Evolutionary conservation across 2,329 filamentous ascomycete species (phyloP).

Genomic region (Xylariales sp.): DNA sequence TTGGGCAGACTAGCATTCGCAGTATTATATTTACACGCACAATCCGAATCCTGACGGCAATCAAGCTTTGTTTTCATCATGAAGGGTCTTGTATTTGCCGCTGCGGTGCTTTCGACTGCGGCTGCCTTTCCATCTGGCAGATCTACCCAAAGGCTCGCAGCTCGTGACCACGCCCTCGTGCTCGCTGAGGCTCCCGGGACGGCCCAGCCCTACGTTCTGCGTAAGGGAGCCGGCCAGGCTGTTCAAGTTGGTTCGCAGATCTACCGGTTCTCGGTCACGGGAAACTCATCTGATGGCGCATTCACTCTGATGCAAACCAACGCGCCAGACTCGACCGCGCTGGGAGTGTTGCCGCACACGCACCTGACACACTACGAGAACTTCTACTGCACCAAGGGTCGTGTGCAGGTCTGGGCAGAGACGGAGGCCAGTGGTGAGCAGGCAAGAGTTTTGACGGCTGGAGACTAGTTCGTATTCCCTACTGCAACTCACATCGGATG

Average conservation of each 20-base stretch:
- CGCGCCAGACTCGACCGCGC: constrained; percentile 26
- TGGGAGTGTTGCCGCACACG: constrained; percentile 38
- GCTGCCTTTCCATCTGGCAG: constrained; percentile 1
- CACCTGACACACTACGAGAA: constrained; percentile 40
- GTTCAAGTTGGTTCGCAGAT: constrained; percentile 28
- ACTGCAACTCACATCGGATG: too few relatives aligned
- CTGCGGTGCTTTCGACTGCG: not conserved
- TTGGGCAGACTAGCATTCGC: too few relatives aligned
- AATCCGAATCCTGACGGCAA: too few relatives aligned
- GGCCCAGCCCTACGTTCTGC: constrained; percentile 29
- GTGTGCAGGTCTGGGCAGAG: constrained; percentile 37
- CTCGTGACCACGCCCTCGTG: not conserved
- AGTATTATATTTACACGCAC: too few relatives aligned
- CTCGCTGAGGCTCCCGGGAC: constrained; percentile 21
- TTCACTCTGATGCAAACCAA: constrained; percentile 41
- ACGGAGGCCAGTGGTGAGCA: constrained; percentile 23
- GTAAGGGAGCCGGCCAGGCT: constrained; percentile 26
- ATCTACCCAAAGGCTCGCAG: not conserved
- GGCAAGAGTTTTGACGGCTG: constrained; percentile 33
- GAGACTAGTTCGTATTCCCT: too few relatives aligned
- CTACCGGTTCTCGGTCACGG: constrained; percentile 31
- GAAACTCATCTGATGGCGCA: constrained; percentile 36
- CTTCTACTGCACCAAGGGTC: constrained; percentile 39
- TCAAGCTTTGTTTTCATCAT: too few relatives aligned
- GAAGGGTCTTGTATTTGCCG: not conserved